Evolutionary conservation across 73 alveolate species (phyloP), one percentile per base, ranked within the genome.

Genomic region (Durusdinium trenchii): DNA sequence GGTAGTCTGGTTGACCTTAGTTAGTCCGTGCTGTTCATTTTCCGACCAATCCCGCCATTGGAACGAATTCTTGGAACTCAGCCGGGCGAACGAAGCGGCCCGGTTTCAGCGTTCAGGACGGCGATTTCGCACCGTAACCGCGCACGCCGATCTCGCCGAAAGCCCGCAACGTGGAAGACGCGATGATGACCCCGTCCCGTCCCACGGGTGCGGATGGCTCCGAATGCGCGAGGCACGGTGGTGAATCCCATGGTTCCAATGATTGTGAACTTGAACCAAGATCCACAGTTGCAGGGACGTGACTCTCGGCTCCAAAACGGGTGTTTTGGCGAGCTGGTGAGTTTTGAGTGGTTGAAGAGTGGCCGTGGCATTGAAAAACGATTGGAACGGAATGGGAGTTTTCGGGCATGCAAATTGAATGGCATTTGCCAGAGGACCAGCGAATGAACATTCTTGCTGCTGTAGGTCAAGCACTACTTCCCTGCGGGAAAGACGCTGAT

Each of bases 241-340:
- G 50, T 54, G 92, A 40, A 38, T n/a, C 99, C 81, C 38, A 54
- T 54, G 84, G 92, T 76, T 51, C 99, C 99, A 26, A 76, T 76
- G 93, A 76, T 94, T 32, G 89, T 69, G 99, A 94, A 94, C 64
- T 67, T 94, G 83, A 94, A 94, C 60, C 92, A 78, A 46, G 99
- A 94, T 75, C 93, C 99, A 1, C 93, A 69, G 50, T 67, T 94
- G 67, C 81, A 76, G 51, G 99, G 99, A 23, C 96, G 96, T 32
- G 96, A 6, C 62, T 5, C 95, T 60, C 30, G 95, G 69, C 84
- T 42, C 46, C 26, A 85, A 50, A 1, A 57, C 36, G 30, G 18
- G 18, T 60, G 18, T 32, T 60, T 60, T 73, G 57, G 14, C n/a
- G 42, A 75, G 40, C 69, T 36, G 9, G 50, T 30, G 35, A n/a